Evolutionary conservation across 2,329 filamentous ascomycete species (phyloP), one percentile per base, ranked within the genome.

Genomic region (Microsporum canis): DNA sequence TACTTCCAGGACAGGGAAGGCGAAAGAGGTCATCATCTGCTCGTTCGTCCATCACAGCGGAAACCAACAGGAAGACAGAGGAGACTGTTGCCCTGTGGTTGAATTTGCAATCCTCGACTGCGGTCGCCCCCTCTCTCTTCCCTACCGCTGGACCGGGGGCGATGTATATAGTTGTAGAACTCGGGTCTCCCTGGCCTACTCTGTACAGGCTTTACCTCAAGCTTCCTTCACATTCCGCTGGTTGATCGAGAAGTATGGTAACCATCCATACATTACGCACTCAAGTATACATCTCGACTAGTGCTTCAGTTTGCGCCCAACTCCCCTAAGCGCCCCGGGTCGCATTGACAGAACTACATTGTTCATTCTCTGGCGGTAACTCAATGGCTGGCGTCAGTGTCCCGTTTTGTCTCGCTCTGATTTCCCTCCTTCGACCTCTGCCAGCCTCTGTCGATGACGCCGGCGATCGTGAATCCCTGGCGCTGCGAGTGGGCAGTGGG

Each of bases 401-500:
- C 43, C 17, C 27, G 8, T 49, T 12, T 8, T 47, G 43, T 47
- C 43, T 47, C 23, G 43, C 45, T 14, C 45, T 49, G 45, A 33
- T 49, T n/a, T 43, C 39, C 39, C 17, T 6, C 39, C 39, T 43
- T 12, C 39, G 14, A 12, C 5, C 43, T 53, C 12, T 33, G 27
- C 23, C 49, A 31, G 27, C 27, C 49, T 12, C 23, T 55, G 12
- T 55, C n/a, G 49, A 34, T 36, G 49, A 55, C 33, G 31, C 49
- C n/a, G 49, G 49, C 49, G 49, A 55, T 36, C 49, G 49, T 55
- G 49, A 55, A 43, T 43, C 31, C 49, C 49, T 55, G 31, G 49
- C 49, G 49, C 27, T 53, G 49, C 49, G 49, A 53, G 49, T 33
- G 49, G 49, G 49, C 49, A n/a, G 49, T 55, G 49, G 49, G 49